Base-by-base conservation (phyloP, 805 yeast genomes). In the Candida nitratophila region DNA sequence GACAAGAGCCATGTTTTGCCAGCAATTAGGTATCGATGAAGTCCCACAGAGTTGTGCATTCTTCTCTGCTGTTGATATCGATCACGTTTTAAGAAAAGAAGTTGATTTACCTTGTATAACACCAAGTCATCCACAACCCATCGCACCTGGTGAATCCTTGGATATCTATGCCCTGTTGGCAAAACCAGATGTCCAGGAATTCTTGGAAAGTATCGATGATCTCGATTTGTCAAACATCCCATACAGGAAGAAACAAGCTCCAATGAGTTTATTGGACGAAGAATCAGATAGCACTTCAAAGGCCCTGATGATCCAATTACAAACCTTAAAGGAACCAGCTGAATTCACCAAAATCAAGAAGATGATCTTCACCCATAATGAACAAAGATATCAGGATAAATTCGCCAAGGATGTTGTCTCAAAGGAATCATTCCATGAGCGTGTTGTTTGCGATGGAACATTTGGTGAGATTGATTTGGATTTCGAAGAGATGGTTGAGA, bases 1-100 rank as follows among this genome's bases (percentile, higher is more conserved):
- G 99, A 91, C 98, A 0, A 71, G 99, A 47, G 95, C 95, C 0
- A 83, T 93, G 79, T 93, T 93, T 55, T 86, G 95, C 52, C 95
- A 90, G 57, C 95, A 89, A 56, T 64, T 91, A 57, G 97, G 97
- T 0, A 83, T 93, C 48, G 72, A 77, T 32, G 95, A 90, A 50
- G 71, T 93, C 33, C 99, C 99, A 0, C 96, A 90, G 54, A 82
- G 90, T 12, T 87, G 96, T 65, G 98, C 99, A 0, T 93, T 93
- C 59, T 93, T 93, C 60, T 86, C 96, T 1, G 89, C 88, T 33
- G 89, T 93, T 34, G 99, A 93, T 58, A 76, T 95, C 43, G 99
- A 93, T 57, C 77, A 74, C 48, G 85, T 91, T 4, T 65, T 95
- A 52, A 71, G 99, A 52, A 93, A 93, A 56, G 99, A 95, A 54